Base-by-base conservation (phyloP, 1,284 basidiomycete species). In the Rhodotorula sp. region DNA sequence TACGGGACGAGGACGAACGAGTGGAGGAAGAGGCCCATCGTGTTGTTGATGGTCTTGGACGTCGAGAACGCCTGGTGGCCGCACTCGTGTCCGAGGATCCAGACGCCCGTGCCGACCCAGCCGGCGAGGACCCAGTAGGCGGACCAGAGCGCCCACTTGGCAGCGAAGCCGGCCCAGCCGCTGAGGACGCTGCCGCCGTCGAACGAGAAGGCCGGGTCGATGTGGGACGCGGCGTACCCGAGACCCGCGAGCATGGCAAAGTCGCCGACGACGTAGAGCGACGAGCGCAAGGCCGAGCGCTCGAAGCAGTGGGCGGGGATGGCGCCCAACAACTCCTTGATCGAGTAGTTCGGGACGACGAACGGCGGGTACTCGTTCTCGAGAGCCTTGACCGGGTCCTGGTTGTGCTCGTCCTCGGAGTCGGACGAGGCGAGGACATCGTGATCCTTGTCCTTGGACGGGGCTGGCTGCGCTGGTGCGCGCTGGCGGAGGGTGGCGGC, bases 1-100 rank as follows among this genome's bases (percentile, higher is more conserved):
- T 94, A 99, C 16, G 96, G 95, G 22, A 99, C 95, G 64, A 96
- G 89, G 60, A 99, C 87, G 67, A 86, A 87, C 54, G 94, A 96
- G 82, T 99, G 96, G 50, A 98, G 84, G 70, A 97, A 80, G 91
- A 92, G 97, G 44, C 95, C 95, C 73, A 95, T 91, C 47, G 87
- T 81, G 85, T 98, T 94, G 85, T 99, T 99, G 81, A 98, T 85
- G 40, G 84, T 80, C 84, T 97, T 99, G 75, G 89, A 94, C 73
- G 94, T 88, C n/a, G 93, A 96, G 84, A 92, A 99, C 0, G 91
- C 91, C 81, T 97, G 95, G 82, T 99, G 96, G 57, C 96, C 95
- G 78, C 76, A 77, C 62, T 77, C 76, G 60, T 77, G 76, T 2
- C 74, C 68, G 24, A 70, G 50, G 20, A 70, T 73, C 72, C 65